Conservation (phyloP, 2,329 filamentous ascomycete species). For the Xylaria sp. region DNA sequence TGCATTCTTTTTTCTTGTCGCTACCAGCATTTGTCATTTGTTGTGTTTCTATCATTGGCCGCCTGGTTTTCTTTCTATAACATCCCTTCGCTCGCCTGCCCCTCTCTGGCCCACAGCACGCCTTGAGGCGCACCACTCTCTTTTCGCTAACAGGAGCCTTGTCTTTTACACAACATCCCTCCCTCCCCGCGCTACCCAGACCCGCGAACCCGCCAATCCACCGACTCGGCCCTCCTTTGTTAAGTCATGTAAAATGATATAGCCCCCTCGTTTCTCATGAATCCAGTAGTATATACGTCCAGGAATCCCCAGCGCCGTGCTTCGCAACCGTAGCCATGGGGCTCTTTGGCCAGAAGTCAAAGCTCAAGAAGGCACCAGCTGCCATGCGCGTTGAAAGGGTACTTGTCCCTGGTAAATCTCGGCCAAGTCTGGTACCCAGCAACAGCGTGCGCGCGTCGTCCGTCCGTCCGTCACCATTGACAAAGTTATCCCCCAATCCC, state of each 20-base stretch:
- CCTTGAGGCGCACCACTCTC: conserved; percentile 30
- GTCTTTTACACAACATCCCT: background rate
- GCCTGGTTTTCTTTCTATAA: conserved; percentile 16
- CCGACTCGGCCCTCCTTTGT: background rate
- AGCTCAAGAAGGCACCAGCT: conserved; percentile 62
- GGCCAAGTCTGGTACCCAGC: conserved; percentile 40
- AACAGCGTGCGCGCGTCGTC: conserved; percentile 41
- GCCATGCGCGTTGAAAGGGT: conserved; percentile 65
- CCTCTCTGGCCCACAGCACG: conserved; percentile 6
- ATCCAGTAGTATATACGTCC: conserved; percentile 10
- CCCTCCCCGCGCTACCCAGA: conserved; percentile 17
- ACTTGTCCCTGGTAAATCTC: conserved; percentile 52
- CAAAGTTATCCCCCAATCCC: conserved; percentile 56
- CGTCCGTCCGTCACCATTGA: conserved; percentile 45
- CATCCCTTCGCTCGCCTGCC: conserved; percentile 13
- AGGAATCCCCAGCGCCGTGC: background rate
- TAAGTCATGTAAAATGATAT: conserved; percentile 21
- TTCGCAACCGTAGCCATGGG: conserved; percentile 49
- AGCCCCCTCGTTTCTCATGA: background rate
- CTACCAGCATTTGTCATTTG: conserved; percentile 24
- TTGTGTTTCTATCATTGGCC: conserved; percentile 25
- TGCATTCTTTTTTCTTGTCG: conserved; percentile 24
- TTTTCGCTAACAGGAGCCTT: conserved; percentile 19
- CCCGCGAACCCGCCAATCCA: background rate
- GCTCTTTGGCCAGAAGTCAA: conserved; percentile 57